Percentiles rank a stretch among this genome's conserved stretches.
These are phyloP conservation scores for Trichoderma hamatum DNA, from an alignment of 2,329 filamentous ascomycete species.

Conservation along the genomic window DNA sequence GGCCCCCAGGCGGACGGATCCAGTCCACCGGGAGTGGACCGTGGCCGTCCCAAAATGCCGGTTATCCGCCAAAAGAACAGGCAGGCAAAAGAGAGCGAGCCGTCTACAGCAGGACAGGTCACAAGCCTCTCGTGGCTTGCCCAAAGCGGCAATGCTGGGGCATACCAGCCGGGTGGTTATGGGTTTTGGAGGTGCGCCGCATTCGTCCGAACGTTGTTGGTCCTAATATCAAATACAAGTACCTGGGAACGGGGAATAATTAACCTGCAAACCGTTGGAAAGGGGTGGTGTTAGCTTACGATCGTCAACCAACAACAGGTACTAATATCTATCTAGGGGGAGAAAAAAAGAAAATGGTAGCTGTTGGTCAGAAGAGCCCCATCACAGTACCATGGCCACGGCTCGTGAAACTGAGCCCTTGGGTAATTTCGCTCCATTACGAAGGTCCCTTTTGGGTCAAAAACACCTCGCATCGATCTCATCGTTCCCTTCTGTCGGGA, in stretches of 20 bases:
- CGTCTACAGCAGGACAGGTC: background rate
- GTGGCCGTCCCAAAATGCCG: constrained; percentile 23
- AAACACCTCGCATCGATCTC: constrained; percentile 10
- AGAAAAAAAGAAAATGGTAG: background rate
- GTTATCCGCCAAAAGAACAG: constrained; percentile 22
- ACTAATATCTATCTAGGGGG: background rate
- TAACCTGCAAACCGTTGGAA: background rate
- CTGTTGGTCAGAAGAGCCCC: background rate
- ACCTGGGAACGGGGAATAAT: background rate
- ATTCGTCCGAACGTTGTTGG: background rate
- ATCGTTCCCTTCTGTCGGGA: constrained; percentile 23
- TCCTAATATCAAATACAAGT: constrained; percentile 15
- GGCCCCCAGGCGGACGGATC: constrained; percentile 17
- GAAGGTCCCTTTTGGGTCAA: constrained; percentile 16
- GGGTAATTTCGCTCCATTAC: constrained; percentile 9
- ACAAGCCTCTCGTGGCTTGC: constrained; percentile 4
- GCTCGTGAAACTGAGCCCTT: constrained; percentile 6
- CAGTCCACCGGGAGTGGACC: constrained; percentile 22
- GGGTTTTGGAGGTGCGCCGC: constrained; percentile 15
- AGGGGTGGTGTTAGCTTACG: background rate
- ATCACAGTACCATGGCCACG: background rate
- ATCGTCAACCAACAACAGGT: background rate
- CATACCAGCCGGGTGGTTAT: constrained; percentile 16
- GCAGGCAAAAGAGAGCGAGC: background rate
- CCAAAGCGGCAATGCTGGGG: constrained; percentile 11